phyloP scores from a whole-genome alignment of 352 stramenopile genomes.

The Phytophthora pinifolia region DNA sequence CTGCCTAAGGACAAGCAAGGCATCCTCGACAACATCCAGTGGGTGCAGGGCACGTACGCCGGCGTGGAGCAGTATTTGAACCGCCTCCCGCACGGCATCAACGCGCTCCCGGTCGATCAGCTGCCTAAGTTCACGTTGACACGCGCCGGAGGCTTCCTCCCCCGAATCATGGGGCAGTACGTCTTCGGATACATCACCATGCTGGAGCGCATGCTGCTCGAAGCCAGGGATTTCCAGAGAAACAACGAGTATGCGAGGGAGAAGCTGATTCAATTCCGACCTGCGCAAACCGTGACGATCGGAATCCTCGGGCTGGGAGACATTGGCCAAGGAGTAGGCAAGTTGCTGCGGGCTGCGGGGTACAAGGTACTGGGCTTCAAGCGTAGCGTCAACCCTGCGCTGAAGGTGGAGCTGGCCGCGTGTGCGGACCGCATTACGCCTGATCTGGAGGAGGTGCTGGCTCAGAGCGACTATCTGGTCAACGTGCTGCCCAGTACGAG shows the following conservation, averaged over 20 bases:
- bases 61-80: conserved; percentile 62
- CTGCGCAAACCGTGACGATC: conserved; percentile 48
- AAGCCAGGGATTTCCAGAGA: conserved; percentile 41
- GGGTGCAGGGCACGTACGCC: conserved; percentile 72
- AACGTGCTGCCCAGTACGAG: conserved; percentile 86
- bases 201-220: conserved; percentile 63
- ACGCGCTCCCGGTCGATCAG: conserved; percentile 8
- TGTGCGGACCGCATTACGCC: conserved; percentile 45
- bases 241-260: conserved; percentile 38
- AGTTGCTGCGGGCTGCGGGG: conserved; percentile 41
- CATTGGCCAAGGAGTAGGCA: conserved; percentile 61
- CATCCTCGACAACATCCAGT: conserved; percentile 50
- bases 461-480: conserved; percentile 75
- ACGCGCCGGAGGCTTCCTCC: conserved; percentile 56
- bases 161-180: conserved; percentile 62
- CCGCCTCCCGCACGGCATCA: conserved; percentile 19
- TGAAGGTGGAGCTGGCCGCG: conserved; percentile 9
- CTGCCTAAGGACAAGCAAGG: conserved; percentile 31
- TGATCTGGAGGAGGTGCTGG: conserved; percentile 52
- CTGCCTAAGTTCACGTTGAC: conserved; percentile 46
- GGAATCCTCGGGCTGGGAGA: conserved; percentile 62
- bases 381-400: conserved; percentile 27
- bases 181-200: conserved; percentile 59
- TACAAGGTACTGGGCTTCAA: conserved; percentile 80
- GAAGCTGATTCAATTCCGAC: conserved; percentile 45